Percentiles rank a stretch among this genome's conserved stretches.
Conservation (phyloP, 2,329 filamentous ascomycete genomes). For the Mollisia scopiformis region DNA sequence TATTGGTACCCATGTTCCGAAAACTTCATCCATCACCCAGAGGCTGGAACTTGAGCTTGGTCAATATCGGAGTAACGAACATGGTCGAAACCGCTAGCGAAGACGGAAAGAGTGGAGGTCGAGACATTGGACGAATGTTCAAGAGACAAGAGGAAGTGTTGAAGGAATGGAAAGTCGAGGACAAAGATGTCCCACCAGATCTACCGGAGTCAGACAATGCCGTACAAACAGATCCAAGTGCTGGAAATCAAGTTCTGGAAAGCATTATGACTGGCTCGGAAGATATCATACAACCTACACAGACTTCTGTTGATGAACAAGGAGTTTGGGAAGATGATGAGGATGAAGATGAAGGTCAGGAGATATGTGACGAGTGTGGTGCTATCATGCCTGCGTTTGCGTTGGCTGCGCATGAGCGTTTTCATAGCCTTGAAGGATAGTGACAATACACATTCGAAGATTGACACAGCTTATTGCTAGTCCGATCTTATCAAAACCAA, state of each 20-base stretch:
- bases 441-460: not conserved
- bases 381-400: constrained; percentile 52
- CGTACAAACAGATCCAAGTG: constrained; percentile 31
- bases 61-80: constrained; percentile 88
- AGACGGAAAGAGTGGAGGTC: constrained; percentile 55
- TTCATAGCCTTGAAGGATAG: constrained; percentile 40
- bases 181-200: constrained; percentile 40
- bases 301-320: constrained; percentile 26
- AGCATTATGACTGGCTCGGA: constrained; percentile 29
- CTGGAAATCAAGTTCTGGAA: constrained; percentile 30
- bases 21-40: constrained; percentile 66
- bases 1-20: constrained; percentile 72
- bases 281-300: constrained; percentile 29
- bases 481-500: no score
- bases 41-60: constrained; percentile 78
- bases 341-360: constrained; percentile 26
- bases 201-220: constrained; percentile 3
- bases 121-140: constrained; percentile 86
- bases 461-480: no score
- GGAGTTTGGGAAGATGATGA: constrained; percentile 33
- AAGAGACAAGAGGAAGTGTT: constrained; percentile 70
- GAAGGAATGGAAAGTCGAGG: constrained; percentile 66
- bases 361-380: constrained; percentile 47
- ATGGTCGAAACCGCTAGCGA: constrained; percentile 62
- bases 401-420: constrained; percentile 49